Conservation (phyloP, 2,329 filamentous ascomycete species). For the Leptographium radiaticola region DNA sequence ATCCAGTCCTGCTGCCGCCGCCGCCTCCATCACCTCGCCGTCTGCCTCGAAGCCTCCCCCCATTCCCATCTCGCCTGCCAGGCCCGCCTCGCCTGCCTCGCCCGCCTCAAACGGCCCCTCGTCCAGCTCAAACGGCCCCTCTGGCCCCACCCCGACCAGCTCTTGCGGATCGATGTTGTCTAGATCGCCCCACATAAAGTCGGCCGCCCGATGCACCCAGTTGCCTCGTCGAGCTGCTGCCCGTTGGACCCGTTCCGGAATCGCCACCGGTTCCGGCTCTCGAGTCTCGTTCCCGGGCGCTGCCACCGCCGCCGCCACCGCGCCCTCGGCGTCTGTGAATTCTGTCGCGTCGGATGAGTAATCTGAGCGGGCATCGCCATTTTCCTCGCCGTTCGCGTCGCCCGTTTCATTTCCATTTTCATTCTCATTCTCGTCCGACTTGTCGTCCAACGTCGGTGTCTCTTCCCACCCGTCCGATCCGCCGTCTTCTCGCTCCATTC, state of each 20-base stretch:
- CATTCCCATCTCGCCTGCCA: slow-evolving; percentile 8
- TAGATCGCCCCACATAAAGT: slow-evolving; percentile 51
- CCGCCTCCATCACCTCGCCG: slow-evolving; percentile 48
- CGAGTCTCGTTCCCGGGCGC: neutral
- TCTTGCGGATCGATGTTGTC: slow-evolving; percentile 42
- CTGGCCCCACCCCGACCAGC: slow-evolving; percentile 24
- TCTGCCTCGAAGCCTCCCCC: slow-evolving; percentile 18
- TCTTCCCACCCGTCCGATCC: too few relatives aligned
- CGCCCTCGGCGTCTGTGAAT: too few relatives aligned
- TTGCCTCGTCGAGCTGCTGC: slow-evolving; percentile 16
- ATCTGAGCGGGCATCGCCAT: neutral
- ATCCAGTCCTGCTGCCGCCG: slow-evolving; percentile 54
- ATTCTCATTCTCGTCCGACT: neutral
- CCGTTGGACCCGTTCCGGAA: neutral
- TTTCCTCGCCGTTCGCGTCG: neutral
- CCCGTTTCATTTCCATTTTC: neutral
- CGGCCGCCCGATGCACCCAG: slow-evolving; percentile 30
- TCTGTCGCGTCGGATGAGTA: neutral
- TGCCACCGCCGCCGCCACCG: neutral
- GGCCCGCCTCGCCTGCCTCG: slow-evolving; percentile 7
- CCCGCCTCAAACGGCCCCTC: slow-evolving; percentile 17
- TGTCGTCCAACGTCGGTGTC: neutral
- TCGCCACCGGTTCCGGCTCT: neutral
- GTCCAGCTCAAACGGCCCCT: slow-evolving; percentile 20
- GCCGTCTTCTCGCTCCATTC: too few relatives aligned